Evolutionary conservation across 2,329 filamentous ascomycete genomes (phyloP), one percentile per base, ranked within the genome.

Genomic region (Apiospora arundinis): DNA sequence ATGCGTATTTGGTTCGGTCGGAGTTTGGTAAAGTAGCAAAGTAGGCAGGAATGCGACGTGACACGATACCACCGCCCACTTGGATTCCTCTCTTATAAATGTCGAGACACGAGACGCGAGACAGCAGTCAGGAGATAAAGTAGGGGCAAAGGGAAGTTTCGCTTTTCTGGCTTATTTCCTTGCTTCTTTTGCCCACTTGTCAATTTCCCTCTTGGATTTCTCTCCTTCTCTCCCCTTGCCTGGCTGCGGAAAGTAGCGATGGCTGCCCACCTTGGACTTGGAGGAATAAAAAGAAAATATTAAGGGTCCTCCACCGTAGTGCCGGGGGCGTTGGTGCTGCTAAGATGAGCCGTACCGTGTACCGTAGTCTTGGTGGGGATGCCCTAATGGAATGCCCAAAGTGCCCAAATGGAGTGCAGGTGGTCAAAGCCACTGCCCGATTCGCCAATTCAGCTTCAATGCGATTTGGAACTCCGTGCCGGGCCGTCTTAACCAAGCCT

Each of bases 271-370:
- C 52, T 21, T n/a, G 56, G 56, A 63, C 52, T n/a, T 60, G 52
- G 56, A 63, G 21, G 56, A 63, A 21, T 32, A 9, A 63, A 63
- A 40, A 63, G 16, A 32, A 63, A 63, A 63, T 40, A 63, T 40
- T 23, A 63, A 63, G 56, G 56, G 32, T 63, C 56, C 56, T 63
- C 56, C 56, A 63, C 56, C 56, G 56, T 63, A 63, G 56, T 63
- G 56, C 56, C 56, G 56, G 56, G 56, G 56, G 56, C 32, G 56
- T n/a, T 63, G 28, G 56, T 63, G 28, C 56, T 63, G n/a, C 56
- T 63, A 63, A 60, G 52, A 60, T 60, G 28, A 60, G 52, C 28
- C 28, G 56, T 63, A 32, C 52, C 52, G 52, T 32, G 28, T 32
- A 32, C 52, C 14, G 52, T 56, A 32, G 25, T 32, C 14, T 8